Conservation (phyloP, 495 filamentous ascomycete species). For the Tuber indicum region DNA sequence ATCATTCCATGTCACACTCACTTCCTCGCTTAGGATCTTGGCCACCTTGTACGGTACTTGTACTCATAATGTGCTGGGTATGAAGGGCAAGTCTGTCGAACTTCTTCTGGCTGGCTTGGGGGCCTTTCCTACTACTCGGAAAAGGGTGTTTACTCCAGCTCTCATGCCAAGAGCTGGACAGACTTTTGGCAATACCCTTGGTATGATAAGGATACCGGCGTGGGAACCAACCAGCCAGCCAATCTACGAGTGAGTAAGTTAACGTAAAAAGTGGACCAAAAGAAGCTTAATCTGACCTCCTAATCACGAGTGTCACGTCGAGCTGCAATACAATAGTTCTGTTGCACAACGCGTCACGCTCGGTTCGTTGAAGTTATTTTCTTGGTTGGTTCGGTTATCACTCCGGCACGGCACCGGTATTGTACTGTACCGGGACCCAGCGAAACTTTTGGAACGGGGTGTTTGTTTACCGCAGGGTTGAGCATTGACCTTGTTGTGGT, state of each 20-base stretch:
- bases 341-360: neutral
- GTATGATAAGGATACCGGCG: too few species aligned
- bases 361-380: neutral
- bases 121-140: too few species aligned
- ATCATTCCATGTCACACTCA: neutral
- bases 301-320: neutral
- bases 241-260: neutral
- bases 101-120: too few species aligned
- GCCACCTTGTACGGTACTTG: too few species aligned
- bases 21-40: neutral
- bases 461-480: neutral
- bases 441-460: neutral
- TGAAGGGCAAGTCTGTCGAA: too few species aligned
- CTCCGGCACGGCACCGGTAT: neutral
- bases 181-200: too few species aligned
- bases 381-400: neutral
- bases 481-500: slow-evolving; percentile 2
- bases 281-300: neutral
- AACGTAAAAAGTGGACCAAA: neutral
- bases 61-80: too few species aligned
- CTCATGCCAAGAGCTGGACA: too few species aligned
- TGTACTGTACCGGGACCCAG: neutral
- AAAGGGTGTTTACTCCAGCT: too few species aligned
- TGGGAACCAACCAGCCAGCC: neutral
- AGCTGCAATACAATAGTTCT: neutral